Evolutionary conservation across 441 rosid genomes (phyloP), one percentile per base, ranked within the genome.

Genomic region (Aquilaria agallochum): DNA sequence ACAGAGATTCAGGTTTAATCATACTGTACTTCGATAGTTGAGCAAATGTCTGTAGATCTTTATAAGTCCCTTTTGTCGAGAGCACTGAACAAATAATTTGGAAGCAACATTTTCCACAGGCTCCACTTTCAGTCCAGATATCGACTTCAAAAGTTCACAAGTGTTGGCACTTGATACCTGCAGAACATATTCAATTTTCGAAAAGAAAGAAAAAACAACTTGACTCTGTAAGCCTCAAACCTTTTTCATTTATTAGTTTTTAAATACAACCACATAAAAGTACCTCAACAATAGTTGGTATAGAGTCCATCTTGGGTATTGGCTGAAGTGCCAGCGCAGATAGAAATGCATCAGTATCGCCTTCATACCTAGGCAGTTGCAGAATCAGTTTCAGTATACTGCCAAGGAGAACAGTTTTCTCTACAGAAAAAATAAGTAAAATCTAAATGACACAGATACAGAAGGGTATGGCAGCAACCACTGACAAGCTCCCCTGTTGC

Each of bases 241-340:
- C 42, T 36, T 36, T 4, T 36, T 36, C 42, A 36, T 36, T 36
- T 3, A 34, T 36, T 36, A 4, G 7, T 36, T 36, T 36, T 3
- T 3, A 36, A 30, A 54, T 54, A 40, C 31, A 65, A 56, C 27
- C 50, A 50, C 11, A 68, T 36, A 52, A 71, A 57, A 65, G 56
- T 78, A 91, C 97, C 96, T 94, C 99, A 73, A 94, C 99, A 77
- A 94, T 85, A 65, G 97, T 83, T 59, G 97, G 96, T 55, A 91
- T 77, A 40, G 89, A 80, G 51, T 78, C 85, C 87, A 91, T 86
- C 49, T 76, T 68, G 2, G 81, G 66, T 65, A 94, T 80, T 53
- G 94, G 90, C 79, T 91, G 97, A 76, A 94, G 99, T 33, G 99
- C 97, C 62, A 94, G 78, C 49, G 89, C 97, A 48, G 99, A 94